Conservation (phyloP, 345 rosid genomes). For the Clausena lansium region DNA sequence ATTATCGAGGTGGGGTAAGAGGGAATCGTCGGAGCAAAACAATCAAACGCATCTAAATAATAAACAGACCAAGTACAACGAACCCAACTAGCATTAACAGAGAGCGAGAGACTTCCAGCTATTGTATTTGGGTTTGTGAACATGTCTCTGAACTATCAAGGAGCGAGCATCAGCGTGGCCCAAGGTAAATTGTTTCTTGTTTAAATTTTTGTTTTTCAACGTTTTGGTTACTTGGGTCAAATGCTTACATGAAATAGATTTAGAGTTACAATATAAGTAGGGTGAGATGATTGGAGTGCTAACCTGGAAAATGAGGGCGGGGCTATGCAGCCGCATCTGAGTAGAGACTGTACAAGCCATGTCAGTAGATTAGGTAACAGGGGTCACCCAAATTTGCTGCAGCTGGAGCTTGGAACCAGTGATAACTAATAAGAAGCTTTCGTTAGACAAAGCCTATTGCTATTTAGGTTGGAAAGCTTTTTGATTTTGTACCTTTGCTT, state of each 20-base stretch:
- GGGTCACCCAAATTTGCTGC: too few species aligned
- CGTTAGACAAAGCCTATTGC: neutral
- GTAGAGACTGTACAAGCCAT: constrained; percentile 61
- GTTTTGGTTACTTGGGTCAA: neutral
- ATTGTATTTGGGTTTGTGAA: neutral
- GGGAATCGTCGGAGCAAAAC: too few species aligned
- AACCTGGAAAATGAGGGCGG: constrained; percentile 51
- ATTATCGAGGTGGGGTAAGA: too few species aligned
- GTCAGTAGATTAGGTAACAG: neutral
- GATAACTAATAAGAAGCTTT: neutral
- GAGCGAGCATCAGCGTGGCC: neutral
- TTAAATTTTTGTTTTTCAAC: neutral
- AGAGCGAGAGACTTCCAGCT: neutral
- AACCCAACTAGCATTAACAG: neutral
- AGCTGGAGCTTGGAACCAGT: too few species aligned
- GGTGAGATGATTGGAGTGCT: neutral
- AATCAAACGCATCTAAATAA: neutral
- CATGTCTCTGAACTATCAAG: neutral
- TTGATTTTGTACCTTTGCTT: neutral
- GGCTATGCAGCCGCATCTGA: constrained; percentile 40
- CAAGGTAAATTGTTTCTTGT: neutral
- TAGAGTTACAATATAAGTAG: neutral
- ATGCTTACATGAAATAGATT: neutral
- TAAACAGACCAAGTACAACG: neutral
- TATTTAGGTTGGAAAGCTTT: neutral